phyloP scores from a whole-genome alignment of 2,329 filamentous ascomycete species.

The Paracorniculantispora psalliotae region DNA sequence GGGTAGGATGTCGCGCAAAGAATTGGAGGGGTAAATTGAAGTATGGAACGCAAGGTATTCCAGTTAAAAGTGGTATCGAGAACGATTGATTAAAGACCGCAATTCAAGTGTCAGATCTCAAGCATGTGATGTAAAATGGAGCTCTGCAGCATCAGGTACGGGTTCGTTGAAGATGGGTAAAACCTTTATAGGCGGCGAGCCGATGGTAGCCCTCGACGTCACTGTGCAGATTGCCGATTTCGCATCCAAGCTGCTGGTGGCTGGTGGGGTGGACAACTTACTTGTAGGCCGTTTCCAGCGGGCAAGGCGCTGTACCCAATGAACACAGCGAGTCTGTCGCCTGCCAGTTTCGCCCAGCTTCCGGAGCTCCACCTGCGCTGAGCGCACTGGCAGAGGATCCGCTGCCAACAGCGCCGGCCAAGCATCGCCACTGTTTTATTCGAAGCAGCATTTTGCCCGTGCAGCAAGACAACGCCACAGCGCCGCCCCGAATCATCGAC shows the following conservation, averaged over 20 bases:
- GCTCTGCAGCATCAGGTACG: conserved; percentile 6
- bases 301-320: not conserved
- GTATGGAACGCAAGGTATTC: not conserved
- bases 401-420: not conserved
- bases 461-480: not conserved
- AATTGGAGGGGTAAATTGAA: not conserved
- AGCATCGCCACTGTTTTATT: not conserved
- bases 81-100: not conserved
- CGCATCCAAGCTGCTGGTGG: not conserved
- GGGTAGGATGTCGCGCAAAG: conserved; percentile 7
- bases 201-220: conserved; percentile 6
- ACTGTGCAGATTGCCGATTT: conserved; percentile 4
- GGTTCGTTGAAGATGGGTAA: conserved; percentile 11
- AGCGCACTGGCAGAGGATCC: not conserved
- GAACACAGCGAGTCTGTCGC: not conserved
- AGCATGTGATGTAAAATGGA: conserved; percentile 15
- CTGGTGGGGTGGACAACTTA: not conserved
- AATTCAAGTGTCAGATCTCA: not conserved
- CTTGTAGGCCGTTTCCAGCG: not conserved
- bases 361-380: conserved; percentile 7
- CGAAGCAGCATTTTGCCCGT: not conserved
- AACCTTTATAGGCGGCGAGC: not conserved
- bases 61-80: not conserved
- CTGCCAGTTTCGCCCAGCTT: not conserved
- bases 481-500: conserved; percentile 4